These are phyloP conservation scores for Hanseniaspora uvarum DNA, from an alignment of 1,139 yeast genomes.

Conservation along the genomic window DNA sequence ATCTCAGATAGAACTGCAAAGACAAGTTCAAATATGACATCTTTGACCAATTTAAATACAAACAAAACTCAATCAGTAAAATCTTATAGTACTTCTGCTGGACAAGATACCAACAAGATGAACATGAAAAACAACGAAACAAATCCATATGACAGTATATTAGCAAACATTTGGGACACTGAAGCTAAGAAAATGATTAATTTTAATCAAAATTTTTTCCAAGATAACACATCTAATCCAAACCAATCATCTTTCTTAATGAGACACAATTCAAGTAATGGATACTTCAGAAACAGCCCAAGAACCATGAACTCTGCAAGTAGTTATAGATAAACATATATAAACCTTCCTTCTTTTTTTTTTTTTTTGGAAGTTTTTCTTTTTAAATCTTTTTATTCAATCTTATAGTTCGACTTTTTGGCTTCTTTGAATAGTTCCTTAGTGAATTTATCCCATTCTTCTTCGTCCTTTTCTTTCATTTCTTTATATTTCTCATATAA, in stretches of 20 bases:
- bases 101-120: background rate
- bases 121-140: background rate
- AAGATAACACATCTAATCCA: background rate
- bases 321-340: slow-evolving; percentile 1
- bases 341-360: background rate
- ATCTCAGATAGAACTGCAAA: background rate
- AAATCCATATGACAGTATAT: slow-evolving; percentile 3
- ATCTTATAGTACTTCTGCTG: background rate
- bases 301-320: slow-evolving; percentile 12
- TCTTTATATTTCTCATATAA: slow-evolving; percentile 65
- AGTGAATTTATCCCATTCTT: slow-evolving; percentile 39
- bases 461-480: slow-evolving; percentile 45
- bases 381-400: background rate
- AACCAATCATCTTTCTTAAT: slow-evolving; percentile 11
- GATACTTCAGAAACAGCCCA: slow-evolving; percentile 14
- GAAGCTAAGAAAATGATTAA: slow-evolving; percentile 16
- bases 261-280: slow-evolving; percentile 12
- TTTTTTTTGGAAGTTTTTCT: too few species aligned
- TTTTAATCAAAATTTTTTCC: background rate
- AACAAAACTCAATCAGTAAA: background rate
- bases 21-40: background rate
- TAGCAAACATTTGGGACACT: slow-evolving; percentile 14
- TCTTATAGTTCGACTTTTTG: slow-evolving; percentile 10
- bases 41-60: background rate
- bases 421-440: slow-evolving; percentile 46